Evolutionary conservation across 2,329 filamentous ascomycete genomes (phyloP), one percentile per base, ranked within the genome.

Genomic region (Scleromitrula shiraiana): DNA sequence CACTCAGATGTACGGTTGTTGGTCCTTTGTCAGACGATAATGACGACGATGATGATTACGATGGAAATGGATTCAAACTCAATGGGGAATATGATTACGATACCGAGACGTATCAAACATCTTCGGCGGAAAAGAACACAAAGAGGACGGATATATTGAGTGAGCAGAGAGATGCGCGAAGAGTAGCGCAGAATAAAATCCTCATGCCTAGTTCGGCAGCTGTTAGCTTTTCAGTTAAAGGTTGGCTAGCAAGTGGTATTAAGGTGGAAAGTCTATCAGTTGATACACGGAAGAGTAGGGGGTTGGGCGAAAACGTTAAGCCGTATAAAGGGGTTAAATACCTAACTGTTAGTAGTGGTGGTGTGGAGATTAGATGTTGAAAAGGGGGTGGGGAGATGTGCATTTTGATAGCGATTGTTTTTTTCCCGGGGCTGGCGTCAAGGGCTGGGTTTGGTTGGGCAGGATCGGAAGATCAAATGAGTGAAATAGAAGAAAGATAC

Each of bases 241-340:
- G 81, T 4, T 84, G 81, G 78, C 62, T 85, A 57, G 74, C 81
- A 14, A 84, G 81, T 59, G 82, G 82, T 4, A 70, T 85, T 41
- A 83, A 76, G 63, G 74, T 85, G 24, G 81, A 84, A 56, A 82
- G 78, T 65, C 77, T 89, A 61, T 62, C 80, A 62, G 65, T 88
- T 58, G 74, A 89, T 63, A 72, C 79, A n/a, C 83, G 86, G 64
- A 89, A 83, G 69, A 95, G 88, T 66, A 78, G 83, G 49, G 93
- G 93, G 0, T 61, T 98, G 38, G 88, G 88, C 0, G 88, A 95
- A 56, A 81, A 85, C 2, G 81, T 97, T 32, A 94, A 89, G 68
- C 93, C 93, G 20, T 97, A 95, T 68, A 98, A 97, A 69, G 93
- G 93, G 1, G 93, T 98, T 56, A 98, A 98, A 69, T 98, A 98